Evolutionary conservation across 805 yeast species (phyloP).

Genomic region (Scheffersomyces amazonensis): DNA sequence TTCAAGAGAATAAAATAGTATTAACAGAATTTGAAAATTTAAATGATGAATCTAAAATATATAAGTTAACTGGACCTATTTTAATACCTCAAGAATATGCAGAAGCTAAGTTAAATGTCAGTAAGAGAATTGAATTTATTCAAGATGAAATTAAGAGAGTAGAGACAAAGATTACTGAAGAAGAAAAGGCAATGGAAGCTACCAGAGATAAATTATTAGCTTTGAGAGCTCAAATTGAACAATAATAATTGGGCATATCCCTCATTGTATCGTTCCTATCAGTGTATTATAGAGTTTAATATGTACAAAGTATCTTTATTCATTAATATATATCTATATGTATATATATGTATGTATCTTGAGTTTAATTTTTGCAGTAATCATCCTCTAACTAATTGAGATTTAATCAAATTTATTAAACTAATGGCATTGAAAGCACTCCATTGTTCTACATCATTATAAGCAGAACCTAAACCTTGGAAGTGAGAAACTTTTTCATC

Average conservation of each 20-base stretch:
- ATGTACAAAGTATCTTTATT: background rate
- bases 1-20: constrained; percentile 90
- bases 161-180: constrained; percentile 58
- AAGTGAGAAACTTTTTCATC: constrained; percentile 54
- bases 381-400: constrained; percentile 65
- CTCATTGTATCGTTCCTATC: background rate
- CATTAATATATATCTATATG: background rate
- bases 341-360: too few species aligned
- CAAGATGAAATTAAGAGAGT: constrained; percentile 70
- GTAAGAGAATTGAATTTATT: constrained; percentile 87
- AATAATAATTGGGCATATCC: background rate
- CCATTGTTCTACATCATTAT: constrained; percentile 74
- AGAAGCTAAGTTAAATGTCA: constrained; percentile 83
- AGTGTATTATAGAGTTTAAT: background rate
- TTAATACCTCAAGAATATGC: constrained; percentile 80
- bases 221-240: constrained; percentile 31
- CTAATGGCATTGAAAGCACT: constrained; percentile 63
- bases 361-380: background rate
- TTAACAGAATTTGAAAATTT: constrained; percentile 69
- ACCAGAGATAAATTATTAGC: constrained; percentile 55
- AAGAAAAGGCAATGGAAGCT: constrained; percentile 51
- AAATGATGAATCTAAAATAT: constrained; percentile 71
- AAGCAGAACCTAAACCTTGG: constrained; percentile 54
- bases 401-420: constrained; percentile 62
- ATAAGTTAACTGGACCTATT: constrained; percentile 89